Evolutionary conservation across 2,329 filamentous ascomycete genomes (phyloP).

Genomic region (Endocalyx cinctus): DNA sequence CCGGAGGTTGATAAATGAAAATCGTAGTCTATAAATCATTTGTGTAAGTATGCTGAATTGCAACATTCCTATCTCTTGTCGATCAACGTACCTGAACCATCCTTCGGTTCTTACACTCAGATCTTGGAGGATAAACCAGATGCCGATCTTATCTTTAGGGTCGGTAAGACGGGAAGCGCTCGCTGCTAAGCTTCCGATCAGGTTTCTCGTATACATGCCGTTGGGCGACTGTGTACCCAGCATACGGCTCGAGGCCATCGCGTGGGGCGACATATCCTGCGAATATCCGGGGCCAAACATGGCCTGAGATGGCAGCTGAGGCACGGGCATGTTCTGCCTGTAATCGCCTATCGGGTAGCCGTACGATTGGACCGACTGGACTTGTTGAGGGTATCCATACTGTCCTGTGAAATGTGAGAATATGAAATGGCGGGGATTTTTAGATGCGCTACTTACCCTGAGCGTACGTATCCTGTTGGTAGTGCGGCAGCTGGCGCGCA

Average conservation of each 20-base stretch:
- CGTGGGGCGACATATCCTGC: constrained; percentile 30
- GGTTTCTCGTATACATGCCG: constrained; percentile 89
- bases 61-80: no score
- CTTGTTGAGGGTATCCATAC: constrained; percentile 23
- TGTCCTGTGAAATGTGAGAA: constrained; percentile 9
- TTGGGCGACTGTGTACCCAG: constrained; percentile 49
- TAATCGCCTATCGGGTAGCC: constrained; percentile 23
- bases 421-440: no score
- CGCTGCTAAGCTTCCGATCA: constrained; percentile 87
- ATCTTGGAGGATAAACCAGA: constrained; percentile 97
- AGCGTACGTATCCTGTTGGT: constrained; percentile 22
- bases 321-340: constrained; percentile 22
- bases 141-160: constrained; percentile 72
- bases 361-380: constrained; percentile 18
- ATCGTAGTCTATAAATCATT: constrained; percentile 46
- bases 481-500: constrained; percentile 21
- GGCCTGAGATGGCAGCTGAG: constrained; percentile 22
- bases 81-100: constrained; percentile 67
- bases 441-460: constrained; percentile 22
- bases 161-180: constrained; percentile 84
- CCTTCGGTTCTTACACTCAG: constrained; percentile 92
- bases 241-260: constrained; percentile 27
- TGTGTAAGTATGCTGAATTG: no score
- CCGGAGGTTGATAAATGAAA: constrained; percentile 82
- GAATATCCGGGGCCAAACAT: constrained; percentile 29